Evolutionary conservation across 2,329 filamentous ascomycete species (phyloP).

Genomic region (Aspergillus sclerotialis): DNA sequence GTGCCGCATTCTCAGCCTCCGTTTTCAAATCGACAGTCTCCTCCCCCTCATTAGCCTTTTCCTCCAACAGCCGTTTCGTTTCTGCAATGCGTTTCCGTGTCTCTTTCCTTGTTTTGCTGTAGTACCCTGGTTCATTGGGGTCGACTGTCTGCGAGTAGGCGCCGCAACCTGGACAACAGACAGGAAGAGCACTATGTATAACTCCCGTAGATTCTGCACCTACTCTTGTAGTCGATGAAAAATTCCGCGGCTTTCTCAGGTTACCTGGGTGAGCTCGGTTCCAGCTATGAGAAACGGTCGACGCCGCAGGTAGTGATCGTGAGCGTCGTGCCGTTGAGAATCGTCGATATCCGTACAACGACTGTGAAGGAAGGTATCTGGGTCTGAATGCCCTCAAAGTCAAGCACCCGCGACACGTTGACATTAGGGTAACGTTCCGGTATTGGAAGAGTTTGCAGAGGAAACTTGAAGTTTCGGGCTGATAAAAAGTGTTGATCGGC

Average conservation of each 20-base stretch:
- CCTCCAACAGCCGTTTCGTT: slow-evolving; percentile 9
- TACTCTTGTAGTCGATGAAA: slow-evolving; percentile 11
- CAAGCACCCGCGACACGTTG: slow-evolving; percentile 18
- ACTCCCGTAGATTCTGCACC: slow-evolving; percentile 7
- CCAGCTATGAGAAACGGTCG: slow-evolving; percentile 1
- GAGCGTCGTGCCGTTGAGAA: slow-evolving; percentile 3
- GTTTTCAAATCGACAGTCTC: slow-evolving; percentile 11
- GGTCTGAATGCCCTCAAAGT: slow-evolving; percentile 11
- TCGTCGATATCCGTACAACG: neutral
- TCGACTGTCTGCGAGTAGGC: slow-evolving; percentile 53
- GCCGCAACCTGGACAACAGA: slow-evolving; percentile 57
- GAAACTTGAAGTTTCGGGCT: slow-evolving; percentile 9
- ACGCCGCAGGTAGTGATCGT: slow-evolving; percentile 4
- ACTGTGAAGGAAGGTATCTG: neutral
- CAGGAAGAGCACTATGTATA: slow-evolving; percentile 33
- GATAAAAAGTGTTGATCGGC: no score
- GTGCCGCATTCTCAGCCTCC: slow-evolving; percentile 5
- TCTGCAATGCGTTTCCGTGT: slow-evolving; percentile 33
- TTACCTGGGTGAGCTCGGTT: neutral
- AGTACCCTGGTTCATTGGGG: slow-evolving; percentile 51
- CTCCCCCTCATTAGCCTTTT: slow-evolving; percentile 4
- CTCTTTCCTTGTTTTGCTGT: slow-evolving; percentile 43
- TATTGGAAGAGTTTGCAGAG: slow-evolving; percentile 8
- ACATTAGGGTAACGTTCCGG: slow-evolving; percentile 19
- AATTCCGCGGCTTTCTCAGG: slow-evolving; percentile 10